Evolutionary conservation across 2,329 filamentous ascomycete species (phyloP), one percentile per base, ranked within the genome.

Genomic region (Penicillium hesseltinei): DNA sequence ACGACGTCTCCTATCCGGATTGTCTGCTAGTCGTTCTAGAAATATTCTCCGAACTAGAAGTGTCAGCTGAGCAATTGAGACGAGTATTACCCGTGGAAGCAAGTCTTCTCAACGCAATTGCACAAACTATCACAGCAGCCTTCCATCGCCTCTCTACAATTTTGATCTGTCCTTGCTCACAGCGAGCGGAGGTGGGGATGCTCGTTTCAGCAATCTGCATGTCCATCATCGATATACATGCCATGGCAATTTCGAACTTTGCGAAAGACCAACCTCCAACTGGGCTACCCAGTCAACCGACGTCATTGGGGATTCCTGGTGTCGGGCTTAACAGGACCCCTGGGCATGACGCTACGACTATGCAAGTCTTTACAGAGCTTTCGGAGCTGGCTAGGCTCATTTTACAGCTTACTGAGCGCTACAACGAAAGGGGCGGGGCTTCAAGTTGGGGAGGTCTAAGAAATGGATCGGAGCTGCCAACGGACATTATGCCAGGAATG

Each of bases 101-200:
- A 9, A 27, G 9, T 10, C 46, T 40, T 11, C 33, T 50, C 25
- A 29, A 19, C 7, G 7, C 31, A n/a, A 42, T 42, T 2, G 21
- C 45, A 35, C 51, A 56, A 47, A 47, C 47, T 9, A 54, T 53
- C 38, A 35, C 27, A 43, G 7, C 33, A 27, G 53, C 48, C 0
- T 38, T 62, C 2, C 33, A 31, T 11, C 58, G 58, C 10, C 53
- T 62, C 10, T 57, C 51, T 3, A 51, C 13, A 4, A 51, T 61
- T 40, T 13, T 61, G 36, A 40, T 51, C 0, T 62, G 60, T 17
- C 47, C 58, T 15, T 62, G 60, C 11, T 59, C 58, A 3, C 49
- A 49, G 40, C 45, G 43, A 15, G 38, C 35, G 13, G 57, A 61
- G 13, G 56, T 55, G 3, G 56, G 40, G 3, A 57, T 61, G 13